A percentile compares a stretch with the other conserved stretches of the same genome.
Evolutionary conservation across 176 grass and related monocot genomes (phyloP).

Genomic region (Ensete ventricosum): DNA sequence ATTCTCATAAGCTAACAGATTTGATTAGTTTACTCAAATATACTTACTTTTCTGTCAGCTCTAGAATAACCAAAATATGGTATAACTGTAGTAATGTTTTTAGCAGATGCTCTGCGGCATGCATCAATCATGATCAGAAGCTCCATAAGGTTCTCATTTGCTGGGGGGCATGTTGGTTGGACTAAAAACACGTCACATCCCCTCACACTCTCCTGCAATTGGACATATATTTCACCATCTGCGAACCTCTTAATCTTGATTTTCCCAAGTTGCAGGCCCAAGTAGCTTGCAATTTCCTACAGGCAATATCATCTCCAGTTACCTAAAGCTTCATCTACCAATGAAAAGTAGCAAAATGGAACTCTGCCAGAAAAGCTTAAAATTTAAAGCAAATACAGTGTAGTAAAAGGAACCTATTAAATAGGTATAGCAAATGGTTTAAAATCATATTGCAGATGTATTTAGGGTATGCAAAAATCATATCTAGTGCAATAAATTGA

Average conservation of each 20-base stretch:
- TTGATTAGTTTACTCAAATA: slow-evolving; percentile 6
- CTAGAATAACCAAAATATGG: slow-evolving; percentile 81
- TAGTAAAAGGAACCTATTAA: too few species aligned
- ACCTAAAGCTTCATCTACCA: background rate
- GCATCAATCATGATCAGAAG: slow-evolving; percentile 80
- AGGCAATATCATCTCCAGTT: background rate
- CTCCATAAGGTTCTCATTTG: slow-evolving; percentile 91
- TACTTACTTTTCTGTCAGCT: slow-evolving; percentile 51
- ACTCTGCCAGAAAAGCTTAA: too few species aligned
- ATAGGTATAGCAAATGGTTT: too few species aligned
- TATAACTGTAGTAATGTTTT: slow-evolving; percentile 64
- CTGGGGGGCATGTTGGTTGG: slow-evolving; percentile 68
- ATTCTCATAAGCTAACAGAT: slow-evolving; percentile 7
- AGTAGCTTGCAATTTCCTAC: slow-evolving; percentile 57
- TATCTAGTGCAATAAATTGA: too few species aligned
- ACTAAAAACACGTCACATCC: slow-evolving; percentile 75
- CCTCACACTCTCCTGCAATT: slow-evolving; percentile 72
- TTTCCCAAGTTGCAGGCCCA: slow-evolving; percentile 48
- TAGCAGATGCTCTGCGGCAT: slow-evolving; percentile 70
- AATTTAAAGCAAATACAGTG: too few species aligned
- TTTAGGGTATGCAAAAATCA: too few species aligned
- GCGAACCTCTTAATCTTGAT: slow-evolving; percentile 74
- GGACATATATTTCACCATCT: slow-evolving; percentile 78
- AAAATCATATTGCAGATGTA: too few species aligned
- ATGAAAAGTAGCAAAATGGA: background rate